Conservation (phyloP, 805 yeast genomes). For the Ogataea polymorpha region DNA sequence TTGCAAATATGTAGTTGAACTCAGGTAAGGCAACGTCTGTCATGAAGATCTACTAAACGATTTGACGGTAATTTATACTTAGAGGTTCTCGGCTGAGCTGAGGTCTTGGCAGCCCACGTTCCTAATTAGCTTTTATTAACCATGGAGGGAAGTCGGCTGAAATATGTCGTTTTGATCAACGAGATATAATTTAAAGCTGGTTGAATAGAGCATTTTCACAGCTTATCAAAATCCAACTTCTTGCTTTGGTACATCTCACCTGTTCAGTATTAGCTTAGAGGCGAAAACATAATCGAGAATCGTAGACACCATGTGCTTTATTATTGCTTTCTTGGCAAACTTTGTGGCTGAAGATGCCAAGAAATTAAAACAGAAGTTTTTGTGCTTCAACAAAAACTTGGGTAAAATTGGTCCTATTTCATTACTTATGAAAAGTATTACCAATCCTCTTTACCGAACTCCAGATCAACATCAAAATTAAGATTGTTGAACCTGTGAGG, state of each 20-base stretch:
- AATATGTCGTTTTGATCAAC: no score
- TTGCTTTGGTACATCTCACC: no score
- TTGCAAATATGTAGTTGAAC: slow-evolving; percentile 69
- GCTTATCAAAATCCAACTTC: no score
- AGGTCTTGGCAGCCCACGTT: background rate
- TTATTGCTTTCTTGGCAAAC: slow-evolving; percentile 1
- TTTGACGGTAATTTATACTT: background rate
- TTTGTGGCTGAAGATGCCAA: background rate
- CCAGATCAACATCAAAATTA: slow-evolving; percentile 4
- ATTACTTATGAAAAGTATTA: background rate
- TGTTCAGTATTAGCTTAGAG: no score
- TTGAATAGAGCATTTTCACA: no score
- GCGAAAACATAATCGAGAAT: no score
- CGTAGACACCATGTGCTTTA: background rate
- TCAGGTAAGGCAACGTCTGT: slow-evolving; percentile 20
- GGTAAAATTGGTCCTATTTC: background rate
- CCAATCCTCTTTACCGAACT: slow-evolving; percentile 2
- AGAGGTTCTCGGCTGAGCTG: background rate
- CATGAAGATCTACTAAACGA: background rate
- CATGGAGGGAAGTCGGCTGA: no score
- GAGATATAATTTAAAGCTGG: no score
- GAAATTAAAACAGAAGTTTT: background rate
- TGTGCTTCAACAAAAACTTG: background rate
- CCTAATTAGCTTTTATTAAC: background rate
- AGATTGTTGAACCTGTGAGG: slow-evolving; percentile 3